Evolutionary conservation across 306 rosid species (phyloP).

Genomic region (Trifolium subterraneum): DNA sequence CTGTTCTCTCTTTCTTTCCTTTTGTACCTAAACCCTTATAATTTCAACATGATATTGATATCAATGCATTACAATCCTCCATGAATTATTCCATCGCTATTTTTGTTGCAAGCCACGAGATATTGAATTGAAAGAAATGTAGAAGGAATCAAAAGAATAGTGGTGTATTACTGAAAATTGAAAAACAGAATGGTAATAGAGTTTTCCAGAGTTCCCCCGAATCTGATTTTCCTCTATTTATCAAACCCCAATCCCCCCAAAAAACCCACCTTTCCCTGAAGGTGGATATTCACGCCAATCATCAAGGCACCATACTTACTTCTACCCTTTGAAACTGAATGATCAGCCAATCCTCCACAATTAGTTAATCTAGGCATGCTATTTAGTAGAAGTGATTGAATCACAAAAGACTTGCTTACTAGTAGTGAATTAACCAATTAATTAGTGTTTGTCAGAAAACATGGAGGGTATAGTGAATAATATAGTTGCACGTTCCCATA

Average conservation of each 20-base stretch:
- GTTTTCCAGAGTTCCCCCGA: not conserved
- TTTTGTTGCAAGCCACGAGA: not conserved
- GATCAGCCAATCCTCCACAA: not conserved
- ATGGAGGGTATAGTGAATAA: no score
- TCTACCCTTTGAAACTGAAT: not conserved
- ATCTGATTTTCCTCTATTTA: no score
- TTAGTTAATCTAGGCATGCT: not conserved
- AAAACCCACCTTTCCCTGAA: not conserved
- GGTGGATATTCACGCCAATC: not conserved
- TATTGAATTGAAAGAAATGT: slow-evolving; percentile 6
- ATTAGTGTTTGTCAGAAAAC: no score
- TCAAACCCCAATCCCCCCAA: not conserved
- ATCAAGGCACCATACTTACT: not conserved
- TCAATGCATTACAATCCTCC: not conserved
- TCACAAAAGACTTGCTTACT: no score
- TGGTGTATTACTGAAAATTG: not conserved
- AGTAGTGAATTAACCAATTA: no score
- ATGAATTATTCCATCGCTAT: not conserved
- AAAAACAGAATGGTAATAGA: not conserved
- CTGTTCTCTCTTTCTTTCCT: not conserved
- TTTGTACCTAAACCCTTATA: not conserved
- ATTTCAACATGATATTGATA: not conserved
- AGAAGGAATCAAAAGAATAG: not conserved
- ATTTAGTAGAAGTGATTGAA: no score
- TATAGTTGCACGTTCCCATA: no score